phyloP scores from a whole-genome alignment of 2,329 filamentous ascomycete species.

The Gremmenia infestans region DNA sequence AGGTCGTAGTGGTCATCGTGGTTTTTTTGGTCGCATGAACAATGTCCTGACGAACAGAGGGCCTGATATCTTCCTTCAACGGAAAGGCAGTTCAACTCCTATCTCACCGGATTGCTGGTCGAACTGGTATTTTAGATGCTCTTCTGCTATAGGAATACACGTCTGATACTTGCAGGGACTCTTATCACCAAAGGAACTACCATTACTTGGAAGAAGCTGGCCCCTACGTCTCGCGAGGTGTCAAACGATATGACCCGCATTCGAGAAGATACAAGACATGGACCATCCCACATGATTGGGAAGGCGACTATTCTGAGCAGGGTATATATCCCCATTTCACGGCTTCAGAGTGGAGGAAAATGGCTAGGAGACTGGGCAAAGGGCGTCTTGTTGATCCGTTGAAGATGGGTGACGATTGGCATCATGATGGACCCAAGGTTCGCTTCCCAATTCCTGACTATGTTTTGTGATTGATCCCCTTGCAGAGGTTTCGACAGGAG shows the following conservation, averaged over 20 bases:
- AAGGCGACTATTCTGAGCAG: constrained; percentile 1
- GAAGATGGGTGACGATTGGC: constrained; percentile 26
- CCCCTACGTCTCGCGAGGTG: constrained; percentile 4
- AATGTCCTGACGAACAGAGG: constrained; percentile 36
- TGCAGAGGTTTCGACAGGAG: constrained; percentile 24
- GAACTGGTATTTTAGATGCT: constrained; percentile 22
- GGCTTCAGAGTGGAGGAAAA: constrained; percentile 13
- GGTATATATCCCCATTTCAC: constrained; percentile 25
- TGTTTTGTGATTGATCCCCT: background rate
- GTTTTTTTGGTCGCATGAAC: constrained; percentile 28
- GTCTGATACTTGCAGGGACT: constrained; percentile 21
- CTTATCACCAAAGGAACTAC: constrained; percentile 19
- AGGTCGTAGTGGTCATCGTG: constrained; percentile 20
- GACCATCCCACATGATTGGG: constrained; percentile 18
- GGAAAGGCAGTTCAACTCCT: constrained; percentile 10
- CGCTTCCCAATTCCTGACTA: background rate
- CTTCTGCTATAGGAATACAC: no score
- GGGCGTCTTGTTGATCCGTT: constrained; percentile 9
- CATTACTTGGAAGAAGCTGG: constrained; percentile 6
- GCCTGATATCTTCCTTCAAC: constrained; percentile 37
- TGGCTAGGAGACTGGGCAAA: constrained; percentile 6
- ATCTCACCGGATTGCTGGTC: constrained; percentile 27
- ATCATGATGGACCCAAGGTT: constrained; percentile 24
- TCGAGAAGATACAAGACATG: constrained; percentile 25
- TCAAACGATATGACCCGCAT: constrained; percentile 28